Evolutionary conservation across 176 grass and related monocot species (phyloP), one percentile per base, ranked within the genome.

Genomic region (Saccharum spontaneum): DNA sequence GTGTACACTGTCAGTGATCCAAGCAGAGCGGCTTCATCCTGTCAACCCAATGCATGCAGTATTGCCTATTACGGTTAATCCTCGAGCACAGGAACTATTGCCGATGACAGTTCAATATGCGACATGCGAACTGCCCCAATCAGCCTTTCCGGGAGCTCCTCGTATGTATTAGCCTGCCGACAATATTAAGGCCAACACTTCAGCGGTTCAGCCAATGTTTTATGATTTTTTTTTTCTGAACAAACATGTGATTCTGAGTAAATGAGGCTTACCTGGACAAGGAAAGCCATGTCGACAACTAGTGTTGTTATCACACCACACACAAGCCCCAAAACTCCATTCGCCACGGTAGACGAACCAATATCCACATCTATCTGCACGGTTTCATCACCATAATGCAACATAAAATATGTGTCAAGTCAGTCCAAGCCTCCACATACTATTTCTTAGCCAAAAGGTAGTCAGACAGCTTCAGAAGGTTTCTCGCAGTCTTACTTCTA

Each of bases 281-380:
- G 96, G 82, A 98, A 98, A 63, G 96, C 96, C 96, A 98, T 98
- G 75, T 98, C 96, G 52, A 98, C 96, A 54, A 98, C 96, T 75
- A 98, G 86, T 9, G 96, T 93, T 5, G 91, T 98, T 67, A 98
- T 98, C 20, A 91, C 96, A 64, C 96, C 93, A 72, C 86, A 90
- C 6, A 98, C 96, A 50, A 98, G 85, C 78, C 96, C 93, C 81
- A 98, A 85, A 44, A 98, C 95, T 87, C 95, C 95, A 89, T 98
- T 98, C 17, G 95, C 95, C 36, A 98, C 95, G 15, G 95, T 98
- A 77, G 95, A 98, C 67, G 95, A 98, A 78, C 95, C 95, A 60
- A 98, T 98, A 83, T 98, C 95, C 17, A 98, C 89, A 78, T 98
- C 95, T 91, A 98, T 92, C 95, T 98, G 93, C 79, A 86, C 20